These are phyloP conservation scores for Dactylellina drechsleri DNA, from an alignment of 2,329 filamentous ascomycete genomes.

Conservation along the genomic window DNA sequence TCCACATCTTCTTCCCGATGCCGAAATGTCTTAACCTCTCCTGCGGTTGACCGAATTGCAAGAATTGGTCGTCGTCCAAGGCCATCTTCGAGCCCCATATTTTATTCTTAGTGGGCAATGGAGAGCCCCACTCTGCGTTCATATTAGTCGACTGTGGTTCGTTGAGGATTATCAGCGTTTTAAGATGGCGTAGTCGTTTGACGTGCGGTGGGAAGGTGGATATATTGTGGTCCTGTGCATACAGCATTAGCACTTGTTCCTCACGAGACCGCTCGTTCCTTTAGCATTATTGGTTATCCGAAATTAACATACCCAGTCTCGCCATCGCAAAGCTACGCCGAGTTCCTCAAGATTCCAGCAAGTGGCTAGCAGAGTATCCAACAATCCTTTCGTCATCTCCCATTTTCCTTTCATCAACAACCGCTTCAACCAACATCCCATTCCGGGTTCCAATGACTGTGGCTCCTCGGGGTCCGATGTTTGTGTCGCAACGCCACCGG, in stretches of 20 bases:
- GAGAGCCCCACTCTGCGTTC: conserved; percentile 50
- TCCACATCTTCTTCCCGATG: conserved; percentile 52
- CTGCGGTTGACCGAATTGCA: conserved; percentile 47
- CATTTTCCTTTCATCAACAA: conserved; percentile 47
- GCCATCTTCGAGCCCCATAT: conserved; percentile 33
- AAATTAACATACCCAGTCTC: conserved; percentile 33
- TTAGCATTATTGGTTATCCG: no score
- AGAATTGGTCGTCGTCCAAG: conserved; percentile 33
- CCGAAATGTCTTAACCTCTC: conserved; percentile 34
- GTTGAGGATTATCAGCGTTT: conserved; percentile 43
- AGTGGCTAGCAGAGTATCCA: conserved; percentile 25
- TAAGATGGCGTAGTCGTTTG: conserved; percentile 31
- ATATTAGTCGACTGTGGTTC: conserved; percentile 47
- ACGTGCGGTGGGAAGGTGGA: conserved; percentile 24
- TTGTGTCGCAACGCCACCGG: not conserved
- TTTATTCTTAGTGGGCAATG: conserved; percentile 47
- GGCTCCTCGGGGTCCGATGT: not conserved
- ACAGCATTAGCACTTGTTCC: not conserved
- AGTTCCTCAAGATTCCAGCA: conserved; percentile 46
- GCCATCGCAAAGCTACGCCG: conserved; percentile 41
- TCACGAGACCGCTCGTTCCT: no score
- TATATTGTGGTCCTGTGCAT: conserved; percentile 30
- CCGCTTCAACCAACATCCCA: conserved; percentile 47
- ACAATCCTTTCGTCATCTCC: conserved; percentile 35
- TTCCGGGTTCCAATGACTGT: conserved; percentile 12